phyloP scores from a whole-genome alignment of 768 basidiomycete species.

The Dioszegia crocea region DNA sequence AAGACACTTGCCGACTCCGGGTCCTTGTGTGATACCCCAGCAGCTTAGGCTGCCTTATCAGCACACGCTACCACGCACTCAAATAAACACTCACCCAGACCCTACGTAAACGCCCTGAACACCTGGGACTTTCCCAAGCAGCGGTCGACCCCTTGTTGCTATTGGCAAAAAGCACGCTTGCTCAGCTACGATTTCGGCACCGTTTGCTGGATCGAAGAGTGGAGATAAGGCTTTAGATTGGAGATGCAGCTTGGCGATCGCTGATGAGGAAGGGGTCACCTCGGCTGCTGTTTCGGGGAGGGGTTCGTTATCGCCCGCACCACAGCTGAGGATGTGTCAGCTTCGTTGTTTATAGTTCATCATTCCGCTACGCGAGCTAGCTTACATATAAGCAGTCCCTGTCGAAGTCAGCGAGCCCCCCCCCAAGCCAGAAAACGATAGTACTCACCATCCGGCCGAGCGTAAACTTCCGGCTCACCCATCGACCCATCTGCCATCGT shows the following conservation, averaged over 20 bases:
- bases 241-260: constrained; percentile 56
- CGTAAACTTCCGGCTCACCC: constrained; percentile 53
- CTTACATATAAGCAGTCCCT: constrained; percentile 46
- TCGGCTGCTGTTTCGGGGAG: constrained; percentile 69
- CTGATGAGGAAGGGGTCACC: constrained; percentile 59
- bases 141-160: constrained; percentile 59
- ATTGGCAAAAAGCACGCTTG: constrained; percentile 79
- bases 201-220: constrained; percentile 48
- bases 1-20: constrained; percentile 73
- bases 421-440: no score
- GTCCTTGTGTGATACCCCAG: constrained; percentile 53
- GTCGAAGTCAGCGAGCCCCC: constrained; percentile 22
- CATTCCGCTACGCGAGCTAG: no score
- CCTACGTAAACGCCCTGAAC: constrained; percentile 67
- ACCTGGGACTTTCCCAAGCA: constrained; percentile 64
- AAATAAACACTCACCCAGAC: constrained; percentile 61
- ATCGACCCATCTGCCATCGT: constrained; percentile 47
- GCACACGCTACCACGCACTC: background rate
- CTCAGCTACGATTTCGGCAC: constrained; percentile 55
- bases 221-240: constrained; percentile 49
- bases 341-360: no score
- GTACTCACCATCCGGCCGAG: constrained; percentile 45
- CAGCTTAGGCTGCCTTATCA: constrained; percentile 31
- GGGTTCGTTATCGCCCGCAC: constrained; percentile 67
- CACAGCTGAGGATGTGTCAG: constrained; percentile 59